These are phyloP conservation scores for Sarocladium strictum DNA, from an alignment of 2,329 filamentous ascomycete genomes.

Conservation along the genomic window DNA sequence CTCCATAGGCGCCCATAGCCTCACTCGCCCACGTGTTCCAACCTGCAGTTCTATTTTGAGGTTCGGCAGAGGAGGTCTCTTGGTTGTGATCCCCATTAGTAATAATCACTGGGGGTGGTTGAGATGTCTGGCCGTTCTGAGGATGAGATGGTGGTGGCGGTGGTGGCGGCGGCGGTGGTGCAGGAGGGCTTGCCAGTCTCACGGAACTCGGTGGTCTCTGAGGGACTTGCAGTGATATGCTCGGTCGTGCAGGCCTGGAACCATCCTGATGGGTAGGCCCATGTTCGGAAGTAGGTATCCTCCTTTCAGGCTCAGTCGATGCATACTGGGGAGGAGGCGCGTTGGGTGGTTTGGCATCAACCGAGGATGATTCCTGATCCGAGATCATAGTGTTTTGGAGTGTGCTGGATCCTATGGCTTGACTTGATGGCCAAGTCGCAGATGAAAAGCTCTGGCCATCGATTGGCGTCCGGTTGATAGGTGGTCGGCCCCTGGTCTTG, in stretches of 20 bases:
- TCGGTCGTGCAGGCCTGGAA: constrained; percentile 27
- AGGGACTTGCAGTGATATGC: constrained; percentile 34
- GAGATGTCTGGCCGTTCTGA: background rate
- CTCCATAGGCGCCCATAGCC: constrained; percentile 2
- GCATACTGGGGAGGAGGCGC: background rate
- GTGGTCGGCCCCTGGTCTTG: constrained; percentile 74
- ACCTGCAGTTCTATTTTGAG: background rate
- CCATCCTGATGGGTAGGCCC: background rate
- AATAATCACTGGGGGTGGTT: constrained; percentile 39
- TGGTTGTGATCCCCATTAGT: constrained; percentile 35
- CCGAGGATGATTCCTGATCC: background rate
- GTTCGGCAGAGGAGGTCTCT: background rate
- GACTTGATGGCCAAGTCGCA: constrained; percentile 40
- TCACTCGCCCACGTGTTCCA: constrained; percentile 3
- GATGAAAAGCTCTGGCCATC: constrained; percentile 67
- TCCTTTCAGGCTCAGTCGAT: background rate
- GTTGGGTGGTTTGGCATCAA: background rate
- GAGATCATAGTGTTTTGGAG: background rate
- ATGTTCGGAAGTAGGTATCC: background rate
- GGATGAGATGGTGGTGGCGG: too few species aligned
- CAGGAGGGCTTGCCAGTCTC: constrained; percentile 53
- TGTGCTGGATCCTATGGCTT: background rate
- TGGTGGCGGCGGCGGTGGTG: constrained; percentile 29
- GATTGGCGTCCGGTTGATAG: constrained; percentile 54
- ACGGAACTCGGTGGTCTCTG: constrained; percentile 55